A percentile compares a stretch with the other conserved stretches of the same genome.
Evolutionary conservation across 768 basidiomycete genomes (phyloP).

Genomic region (Nidula microcarpa): DNA sequence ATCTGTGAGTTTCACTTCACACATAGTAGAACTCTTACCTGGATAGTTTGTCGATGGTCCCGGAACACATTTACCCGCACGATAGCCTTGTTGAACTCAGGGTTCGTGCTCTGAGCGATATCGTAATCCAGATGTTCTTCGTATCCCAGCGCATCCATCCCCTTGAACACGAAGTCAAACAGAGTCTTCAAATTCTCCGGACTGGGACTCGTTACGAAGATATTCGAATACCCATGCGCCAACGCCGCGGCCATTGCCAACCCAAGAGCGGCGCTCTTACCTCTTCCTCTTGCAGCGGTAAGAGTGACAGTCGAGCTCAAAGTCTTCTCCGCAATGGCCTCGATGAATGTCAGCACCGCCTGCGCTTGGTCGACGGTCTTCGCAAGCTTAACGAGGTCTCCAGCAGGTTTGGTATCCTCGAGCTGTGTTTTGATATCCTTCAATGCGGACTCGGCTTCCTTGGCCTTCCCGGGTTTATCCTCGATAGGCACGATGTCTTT

Average conservation of each 20-base stretch:
- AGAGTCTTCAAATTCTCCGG: constrained; percentile 97
- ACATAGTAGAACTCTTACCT: constrained; percentile 45
- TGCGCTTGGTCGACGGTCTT: constrained; percentile 95
- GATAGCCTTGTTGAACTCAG: constrained; percentile 92
- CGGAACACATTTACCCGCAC: constrained; percentile 94
- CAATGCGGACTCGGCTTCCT: constrained; percentile 58
- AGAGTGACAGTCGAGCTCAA: constrained; percentile 92
- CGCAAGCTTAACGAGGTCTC: constrained; percentile 85
- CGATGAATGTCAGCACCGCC: constrained; percentile 91
- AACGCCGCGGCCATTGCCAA: constrained; percentile 91
- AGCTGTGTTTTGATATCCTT: constrained; percentile 76
- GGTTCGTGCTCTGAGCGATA: constrained; percentile 90
- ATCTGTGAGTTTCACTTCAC: constrained; percentile 1
- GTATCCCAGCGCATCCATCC: constrained; percentile 89
- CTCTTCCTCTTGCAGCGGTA: constrained; percentile 92
- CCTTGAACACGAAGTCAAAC: constrained; percentile 98
- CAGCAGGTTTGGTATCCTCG: constrained; percentile 80
- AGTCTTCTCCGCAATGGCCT: constrained; percentile 91
- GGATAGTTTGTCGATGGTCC: constrained; percentile 93
- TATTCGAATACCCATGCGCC: constrained; percentile 92
- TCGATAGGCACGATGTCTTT: constrained; percentile 82
- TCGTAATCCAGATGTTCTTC: constrained; percentile 99
- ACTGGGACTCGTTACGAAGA: constrained; percentile 96
- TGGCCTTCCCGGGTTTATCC: constrained; percentile 30
- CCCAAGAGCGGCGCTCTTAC: constrained; percentile 96